A percentile compares a stretch with the other conserved stretches of the same genome.
Evolutionary conservation across 305 asterid genomes (phyloP).

Genomic region (Caryopteris hybrid): DNA sequence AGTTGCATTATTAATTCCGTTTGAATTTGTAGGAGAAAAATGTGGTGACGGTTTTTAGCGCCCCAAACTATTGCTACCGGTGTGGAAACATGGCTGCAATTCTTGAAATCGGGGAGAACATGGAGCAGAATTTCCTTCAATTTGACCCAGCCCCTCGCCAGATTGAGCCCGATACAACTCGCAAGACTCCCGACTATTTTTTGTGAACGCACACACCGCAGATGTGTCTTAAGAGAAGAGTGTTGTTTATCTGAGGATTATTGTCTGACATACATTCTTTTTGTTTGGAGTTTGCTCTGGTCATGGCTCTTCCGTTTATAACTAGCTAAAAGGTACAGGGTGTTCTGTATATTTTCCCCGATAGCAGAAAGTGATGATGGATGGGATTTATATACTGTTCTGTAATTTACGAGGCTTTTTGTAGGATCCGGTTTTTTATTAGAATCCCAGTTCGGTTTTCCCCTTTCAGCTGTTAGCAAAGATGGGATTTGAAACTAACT

Average conservation of each 20-base stretch:
- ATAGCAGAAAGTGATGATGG: constrained; percentile 17
- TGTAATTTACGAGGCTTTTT: constrained; percentile 24
- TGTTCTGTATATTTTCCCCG: constrained; percentile 31
- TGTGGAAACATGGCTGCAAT: constrained; percentile 98
- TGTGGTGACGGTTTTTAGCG: constrained; percentile 94
- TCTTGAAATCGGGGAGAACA: constrained; percentile 88
- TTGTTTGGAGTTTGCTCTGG: constrained; percentile 43
- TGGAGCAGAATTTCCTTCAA: constrained; percentile 95
- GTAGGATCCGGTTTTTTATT: constrained; percentile 1
- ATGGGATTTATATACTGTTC: constrained; percentile 20
- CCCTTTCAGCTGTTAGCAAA: background rate
- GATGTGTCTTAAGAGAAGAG: constrained; percentile 48
- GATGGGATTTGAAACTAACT: no score
- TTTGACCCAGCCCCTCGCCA: constrained; percentile 94
- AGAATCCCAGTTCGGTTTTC: background rate
- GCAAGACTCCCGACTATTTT: constrained; percentile 92
- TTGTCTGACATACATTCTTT: constrained; percentile 38
- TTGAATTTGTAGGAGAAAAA: constrained; percentile 66
- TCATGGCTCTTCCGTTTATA: constrained; percentile 42
- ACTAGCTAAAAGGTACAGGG: constrained; percentile 25
- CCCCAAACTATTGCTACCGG: constrained; percentile 97
- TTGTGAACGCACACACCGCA: constrained; percentile 42
- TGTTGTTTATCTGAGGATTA: constrained; percentile 44
- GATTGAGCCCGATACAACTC: constrained; percentile 88
- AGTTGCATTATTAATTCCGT: background rate